Percentiles rank a stretch among this genome's conserved stretches.
These are phyloP conservation scores for Fraxinus greggii DNA, from an alignment of 305 asterid species.

Conservation along the genomic window DNA sequence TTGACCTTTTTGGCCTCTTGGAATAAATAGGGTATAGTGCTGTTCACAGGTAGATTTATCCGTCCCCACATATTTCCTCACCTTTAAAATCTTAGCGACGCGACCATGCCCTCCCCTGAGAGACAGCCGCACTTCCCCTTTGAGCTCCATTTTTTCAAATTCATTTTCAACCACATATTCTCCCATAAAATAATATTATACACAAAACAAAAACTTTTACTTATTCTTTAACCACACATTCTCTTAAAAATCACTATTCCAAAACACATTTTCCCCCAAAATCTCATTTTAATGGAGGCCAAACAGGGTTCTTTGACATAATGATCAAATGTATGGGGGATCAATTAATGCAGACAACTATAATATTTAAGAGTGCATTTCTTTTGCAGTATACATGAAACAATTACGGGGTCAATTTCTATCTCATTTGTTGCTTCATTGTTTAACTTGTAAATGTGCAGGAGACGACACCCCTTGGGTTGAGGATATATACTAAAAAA, in stretches of 20 bases:
- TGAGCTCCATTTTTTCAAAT: background rate
- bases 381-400: background rate
- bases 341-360: slow-evolving; percentile 2
- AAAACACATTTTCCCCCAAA: background rate
- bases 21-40: background rate
- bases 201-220: background rate
- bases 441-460: slow-evolving; percentile 31
- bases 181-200: background rate
- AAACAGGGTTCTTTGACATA: background rate
- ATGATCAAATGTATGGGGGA: background rate
- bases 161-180: background rate
- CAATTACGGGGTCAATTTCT: background rate
- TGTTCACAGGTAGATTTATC: background rate
- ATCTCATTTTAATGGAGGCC: background rate
- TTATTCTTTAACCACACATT: too few relatives aligned
- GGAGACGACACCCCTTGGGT: slow-evolving; percentile 75
- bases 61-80: background rate
- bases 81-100: background rate
- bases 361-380: background rate
- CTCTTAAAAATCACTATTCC: background rate
- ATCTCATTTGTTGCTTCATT: background rate
- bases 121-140: background rate
- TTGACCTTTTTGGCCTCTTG: background rate
- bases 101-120: background rate
- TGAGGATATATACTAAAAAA: slow-evolving; percentile 34